These are phyloP conservation scores for Boletus albobrunnescens DNA, from an alignment of 1,284 basidiomycete genomes.

Conservation along the genomic window DNA sequence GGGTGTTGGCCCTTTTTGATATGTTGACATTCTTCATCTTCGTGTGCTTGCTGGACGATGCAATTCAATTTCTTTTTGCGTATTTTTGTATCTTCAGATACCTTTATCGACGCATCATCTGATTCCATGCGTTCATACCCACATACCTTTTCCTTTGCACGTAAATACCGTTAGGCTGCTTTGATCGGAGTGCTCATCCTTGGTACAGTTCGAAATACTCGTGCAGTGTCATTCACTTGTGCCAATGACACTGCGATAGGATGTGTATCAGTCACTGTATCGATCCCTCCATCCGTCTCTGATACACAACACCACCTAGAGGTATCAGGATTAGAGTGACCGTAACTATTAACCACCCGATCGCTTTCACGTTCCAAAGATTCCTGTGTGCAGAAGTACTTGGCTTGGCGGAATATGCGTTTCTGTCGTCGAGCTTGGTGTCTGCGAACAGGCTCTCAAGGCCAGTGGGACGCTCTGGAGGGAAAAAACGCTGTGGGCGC, in stretches of 20 bases:
- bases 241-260: conserved; percentile 3
- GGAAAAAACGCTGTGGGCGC: conserved; percentile 68
- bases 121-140: conserved; percentile 28
- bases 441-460: conserved; percentile 69
- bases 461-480: conserved; percentile 73
- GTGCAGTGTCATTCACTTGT: conserved; percentile 6
- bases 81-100: conserved; percentile 1
- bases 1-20: not conserved
- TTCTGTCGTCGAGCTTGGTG: conserved; percentile 53
- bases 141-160: not conserved
- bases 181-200: conserved; percentile 8
- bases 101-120: conserved; percentile 4
- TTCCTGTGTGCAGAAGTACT: not conserved
- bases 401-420: conserved; percentile 1
- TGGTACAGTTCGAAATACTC: conserved; percentile 5
- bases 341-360: conserved; percentile 39
- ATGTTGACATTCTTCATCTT: conserved; percentile 7
- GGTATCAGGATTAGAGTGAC: conserved; percentile 36
- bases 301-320: conserved; percentile 19
- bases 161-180: conserved; percentile 12
- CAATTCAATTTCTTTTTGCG: conserved; percentile 14
- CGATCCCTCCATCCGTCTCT: conserved; percentile 19
- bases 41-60: conserved; percentile 34
- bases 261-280: conserved; percentile 24
- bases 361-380: not conserved